Conservation (phyloP, 1,139 yeast genomes). For the Suhomyces wounanorum region DNA sequence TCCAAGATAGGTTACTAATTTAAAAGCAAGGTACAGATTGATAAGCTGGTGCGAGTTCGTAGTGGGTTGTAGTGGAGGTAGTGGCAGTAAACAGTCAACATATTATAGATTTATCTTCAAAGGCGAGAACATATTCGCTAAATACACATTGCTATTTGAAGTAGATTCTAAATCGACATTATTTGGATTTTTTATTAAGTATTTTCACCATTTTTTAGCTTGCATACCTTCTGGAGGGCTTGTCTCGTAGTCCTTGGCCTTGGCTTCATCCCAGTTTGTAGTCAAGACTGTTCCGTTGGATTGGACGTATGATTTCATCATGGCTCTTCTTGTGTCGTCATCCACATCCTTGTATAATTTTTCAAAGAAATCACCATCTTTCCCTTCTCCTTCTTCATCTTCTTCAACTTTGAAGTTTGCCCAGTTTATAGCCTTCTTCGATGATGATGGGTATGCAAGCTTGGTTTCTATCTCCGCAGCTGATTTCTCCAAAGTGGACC, state of each 20-base stretch:
- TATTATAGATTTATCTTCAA: not conserved
- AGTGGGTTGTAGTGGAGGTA: not conserved
- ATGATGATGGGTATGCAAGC: constrained; percentile 61
- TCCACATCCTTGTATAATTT: constrained; percentile 77
- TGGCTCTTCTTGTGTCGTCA: constrained; percentile 86
- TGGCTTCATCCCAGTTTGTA: constrained; percentile 94
- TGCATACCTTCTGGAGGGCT: constrained; percentile 77
- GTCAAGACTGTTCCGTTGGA: constrained; percentile 92
- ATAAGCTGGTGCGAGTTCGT: not conserved
- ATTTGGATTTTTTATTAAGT: no score
- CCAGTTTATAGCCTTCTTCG: constrained; percentile 71
- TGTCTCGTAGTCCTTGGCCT: constrained; percentile 63
- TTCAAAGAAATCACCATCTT: constrained; percentile 73
- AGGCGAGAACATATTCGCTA: not conserved
- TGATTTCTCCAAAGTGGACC: constrained; percentile 47
- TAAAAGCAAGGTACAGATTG: not conserved
- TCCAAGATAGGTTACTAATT: not conserved
- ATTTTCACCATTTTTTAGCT: constrained; percentile 47
- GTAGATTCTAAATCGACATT: not conserved
- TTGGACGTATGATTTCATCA: constrained; percentile 96
- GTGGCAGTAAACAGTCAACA: not conserved
- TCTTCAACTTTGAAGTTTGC: constrained; percentile 59
- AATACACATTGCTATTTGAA: not conserved
- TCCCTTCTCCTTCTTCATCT: constrained; percentile 49
- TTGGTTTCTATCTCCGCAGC: constrained; percentile 8